phyloP scores from a whole-genome alignment of 2,329 filamentous ascomycete genomes.

The Clarireedia hainanense region DNA sequence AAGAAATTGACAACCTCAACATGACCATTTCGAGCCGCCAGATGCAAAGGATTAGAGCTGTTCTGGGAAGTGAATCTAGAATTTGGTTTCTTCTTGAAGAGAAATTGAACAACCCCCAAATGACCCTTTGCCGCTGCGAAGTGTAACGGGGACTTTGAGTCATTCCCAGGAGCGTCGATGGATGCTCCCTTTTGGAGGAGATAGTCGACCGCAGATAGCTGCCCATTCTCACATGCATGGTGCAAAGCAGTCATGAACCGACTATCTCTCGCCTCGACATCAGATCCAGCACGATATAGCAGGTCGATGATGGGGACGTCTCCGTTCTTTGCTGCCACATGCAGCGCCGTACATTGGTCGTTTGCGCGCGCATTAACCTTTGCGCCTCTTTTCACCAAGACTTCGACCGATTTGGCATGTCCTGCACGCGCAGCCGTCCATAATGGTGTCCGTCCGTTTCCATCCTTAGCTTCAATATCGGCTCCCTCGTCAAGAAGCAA shows the following conservation, averaged over 20 bases:
- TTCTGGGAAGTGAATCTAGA: neutral
- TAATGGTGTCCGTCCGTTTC: slow-evolving; percentile 3
- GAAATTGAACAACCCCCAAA: slow-evolving; percentile 1
- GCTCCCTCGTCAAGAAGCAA: neutral
- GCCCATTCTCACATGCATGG: slow-evolving; percentile 5
- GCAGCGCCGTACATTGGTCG: slow-evolving; percentile 9
- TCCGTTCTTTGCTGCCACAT: slow-evolving; percentile 8
- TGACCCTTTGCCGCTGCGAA: slow-evolving; percentile 6
- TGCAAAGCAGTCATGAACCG: slow-evolving; percentile 10
- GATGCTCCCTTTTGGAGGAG: slow-evolving; percentile 6
- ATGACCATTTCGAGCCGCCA: neutral
- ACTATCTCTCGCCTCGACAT: slow-evolving; percentile 7
- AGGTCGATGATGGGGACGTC: slow-evolving; percentile 7
- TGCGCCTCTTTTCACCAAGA: slow-evolving; percentile 6
- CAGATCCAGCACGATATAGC: slow-evolving; percentile 2
- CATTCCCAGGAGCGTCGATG: slow-evolving; percentile 3
- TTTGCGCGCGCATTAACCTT: slow-evolving; percentile 8
- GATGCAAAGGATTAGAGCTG: neutral
- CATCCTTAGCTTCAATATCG: slow-evolving; percentile 4
- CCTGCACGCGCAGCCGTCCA: slow-evolving; percentile 9
- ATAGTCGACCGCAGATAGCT: neutral
- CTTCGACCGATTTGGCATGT: slow-evolving; percentile 6
- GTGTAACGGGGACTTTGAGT: slow-evolving; percentile 5
- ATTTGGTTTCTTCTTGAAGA: slow-evolving; percentile 1
- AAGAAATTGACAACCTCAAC: slow-evolving; percentile 1